Evolutionary conservation across 306 rosid genomes (phyloP).

Genomic region (Lotus japonicus): DNA sequence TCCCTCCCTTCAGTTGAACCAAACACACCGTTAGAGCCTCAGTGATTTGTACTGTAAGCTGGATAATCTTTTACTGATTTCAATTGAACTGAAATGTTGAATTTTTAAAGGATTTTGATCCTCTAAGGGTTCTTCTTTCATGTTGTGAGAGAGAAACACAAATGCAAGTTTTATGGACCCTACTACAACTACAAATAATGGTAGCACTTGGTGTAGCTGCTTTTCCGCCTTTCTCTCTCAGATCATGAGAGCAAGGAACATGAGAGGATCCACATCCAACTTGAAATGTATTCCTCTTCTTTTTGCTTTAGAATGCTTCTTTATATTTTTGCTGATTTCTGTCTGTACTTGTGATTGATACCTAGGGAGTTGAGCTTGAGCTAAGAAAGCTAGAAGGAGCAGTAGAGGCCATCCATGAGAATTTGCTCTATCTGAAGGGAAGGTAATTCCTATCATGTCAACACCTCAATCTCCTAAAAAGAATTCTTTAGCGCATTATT

Average conservation of each 20-base stretch:
- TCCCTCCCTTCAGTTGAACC: too few relatives aligned
- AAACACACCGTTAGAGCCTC: too few relatives aligned
- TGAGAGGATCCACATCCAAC: neutral
- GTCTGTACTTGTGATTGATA: neutral
- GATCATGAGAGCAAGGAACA: neutral
- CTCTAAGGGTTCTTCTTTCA: neutral
- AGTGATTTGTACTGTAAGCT: conserved; percentile 1
- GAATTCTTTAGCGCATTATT: neutral
- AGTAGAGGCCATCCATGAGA: conserved; percentile 83
- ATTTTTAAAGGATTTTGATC: neutral
- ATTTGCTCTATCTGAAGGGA: conserved; percentile 69
- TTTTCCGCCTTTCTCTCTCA: neutral
- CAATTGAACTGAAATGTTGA: neutral
- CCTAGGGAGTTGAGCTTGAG: conserved; percentile 90
- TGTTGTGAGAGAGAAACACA: neutral
- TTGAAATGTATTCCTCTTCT: neutral
- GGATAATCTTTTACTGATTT: neutral
- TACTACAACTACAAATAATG: neutral
- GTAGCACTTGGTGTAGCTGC: neutral
- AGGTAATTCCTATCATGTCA: conserved; percentile 39
- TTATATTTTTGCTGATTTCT: neutral
- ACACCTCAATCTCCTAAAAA: neutral
- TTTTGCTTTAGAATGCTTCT: neutral
- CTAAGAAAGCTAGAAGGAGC: conserved; percentile 86
- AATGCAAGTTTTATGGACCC: neutral